phyloP scores from a whole-genome alignment of 2,329 filamentous ascomycete genomes.

The Neoarthrinium moseri region DNA sequence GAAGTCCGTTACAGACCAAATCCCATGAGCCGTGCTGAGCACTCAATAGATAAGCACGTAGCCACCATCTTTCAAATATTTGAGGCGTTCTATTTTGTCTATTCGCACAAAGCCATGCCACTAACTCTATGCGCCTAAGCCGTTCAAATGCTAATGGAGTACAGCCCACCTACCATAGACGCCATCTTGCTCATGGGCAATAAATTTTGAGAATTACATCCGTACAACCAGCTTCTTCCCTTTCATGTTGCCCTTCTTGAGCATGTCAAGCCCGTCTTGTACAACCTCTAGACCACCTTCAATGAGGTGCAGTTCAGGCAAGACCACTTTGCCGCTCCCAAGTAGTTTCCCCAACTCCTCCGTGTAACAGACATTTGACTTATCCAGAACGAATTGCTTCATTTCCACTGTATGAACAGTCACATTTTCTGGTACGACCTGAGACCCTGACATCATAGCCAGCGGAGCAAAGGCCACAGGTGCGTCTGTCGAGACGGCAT shows the following conservation, averaged over 20 bases:
- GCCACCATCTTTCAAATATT: neutral
- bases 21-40: too few species aligned
- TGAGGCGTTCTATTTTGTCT: neutral
- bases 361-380: slow-evolving; percentile 24
- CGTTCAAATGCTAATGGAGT: neutral
- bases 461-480: slow-evolving; percentile 31
- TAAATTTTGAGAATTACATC: slow-evolving; percentile 8
- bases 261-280: slow-evolving; percentile 27
- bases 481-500: slow-evolving; percentile 22
- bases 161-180: too few species aligned
- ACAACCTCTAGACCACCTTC: slow-evolving; percentile 31
- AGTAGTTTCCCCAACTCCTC: slow-evolving; percentile 29
- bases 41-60: too few species aligned
- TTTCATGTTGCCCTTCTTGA: slow-evolving; percentile 31
- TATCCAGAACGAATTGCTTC: slow-evolving; percentile 36
- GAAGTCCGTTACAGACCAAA: too few species aligned
- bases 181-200: neutral
- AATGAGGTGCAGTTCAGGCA: slow-evolving; percentile 30
- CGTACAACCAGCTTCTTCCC: slow-evolving; percentile 33
- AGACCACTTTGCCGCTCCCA: slow-evolving; percentile 20
- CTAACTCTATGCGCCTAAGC: neutral
- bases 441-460: slow-evolving; percentile 29
- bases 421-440: slow-evolving; percentile 26
- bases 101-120: neutral
- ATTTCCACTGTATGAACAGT: slow-evolving; percentile 35